Base-by-base conservation (phyloP, 352 stramenopile species). In the Phytophthora ramorum region DNA sequence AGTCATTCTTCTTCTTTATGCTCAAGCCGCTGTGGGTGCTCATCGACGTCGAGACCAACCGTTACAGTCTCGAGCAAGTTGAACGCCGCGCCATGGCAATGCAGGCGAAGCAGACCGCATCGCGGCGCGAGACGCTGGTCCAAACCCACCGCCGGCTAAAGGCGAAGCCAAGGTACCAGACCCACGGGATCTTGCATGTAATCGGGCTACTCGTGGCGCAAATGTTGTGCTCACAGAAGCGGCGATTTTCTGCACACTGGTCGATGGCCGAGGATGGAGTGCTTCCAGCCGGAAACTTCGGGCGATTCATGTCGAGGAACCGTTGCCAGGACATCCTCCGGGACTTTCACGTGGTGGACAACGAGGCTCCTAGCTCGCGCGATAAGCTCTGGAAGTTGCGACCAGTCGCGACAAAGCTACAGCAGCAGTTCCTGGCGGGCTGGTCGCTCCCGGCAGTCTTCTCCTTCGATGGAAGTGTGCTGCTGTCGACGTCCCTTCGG, bases 381-480 rank as follows among this genome's bases (percentile, higher is more conserved):
- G 64, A 76, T 32, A 68, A 71, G 19, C 2, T 67, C 0, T 76
- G 62, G 58, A 76, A 79, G 48, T 34, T 76, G 14, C 44, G 55
- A 0, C 20, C 8, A 0, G 57, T 73, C 4, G 46, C 67, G 0
- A 22, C 65, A 19, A 53, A 22, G 4, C 12, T 76, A 3, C 26
- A 69, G 32, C 6, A 63, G 16, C 63, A 17, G 0, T 73, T 63
- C 35, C 20, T 38, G 1, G 9, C 20, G 0, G 66, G 9, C 4
- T 75, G 61, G 57, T 19, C 61, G 0, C 24, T 66, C 2, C 43
- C 57, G 3, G n/a, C 38, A 6, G 19, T 61, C 1, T 64, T 77
- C 9, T 71, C 61, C 0, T 83, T 83, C 14, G 71, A 78, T 13
- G 63, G 78, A 37, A 71, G 58, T 6, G 60, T 79, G 1, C 12